These are phyloP conservation scores for Gracilaria gracilis DNA, from an alignment of 23 red algal species.

Conservation along the genomic window DNA sequence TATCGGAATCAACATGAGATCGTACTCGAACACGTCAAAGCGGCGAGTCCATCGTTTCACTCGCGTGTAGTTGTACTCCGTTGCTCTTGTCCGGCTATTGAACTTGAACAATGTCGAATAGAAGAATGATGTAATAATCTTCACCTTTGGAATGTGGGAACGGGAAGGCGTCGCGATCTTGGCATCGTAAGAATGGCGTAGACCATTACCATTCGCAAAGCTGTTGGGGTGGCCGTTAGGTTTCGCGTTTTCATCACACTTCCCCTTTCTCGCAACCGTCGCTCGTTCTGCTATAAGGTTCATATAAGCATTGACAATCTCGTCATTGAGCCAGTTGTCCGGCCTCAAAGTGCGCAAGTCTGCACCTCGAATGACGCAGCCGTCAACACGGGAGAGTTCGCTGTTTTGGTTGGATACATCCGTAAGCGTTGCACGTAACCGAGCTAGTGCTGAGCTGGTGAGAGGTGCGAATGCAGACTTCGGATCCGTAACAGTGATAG, in stretches of 20 bases:
- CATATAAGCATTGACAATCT: conserved; percentile 93
- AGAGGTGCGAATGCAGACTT: conserved; percentile 59
- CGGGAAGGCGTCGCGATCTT: background rate
- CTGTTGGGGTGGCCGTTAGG: conserved; percentile 26
- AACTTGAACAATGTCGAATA: conserved; percentile 79
- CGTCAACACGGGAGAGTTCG: conserved; percentile 52
- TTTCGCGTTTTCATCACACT: conserved; percentile 10
- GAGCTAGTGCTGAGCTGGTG: conserved; percentile 27
- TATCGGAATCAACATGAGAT: conserved; percentile 90
- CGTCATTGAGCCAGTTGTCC: conserved; percentile 93
- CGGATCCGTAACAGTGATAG: conserved; percentile 47
- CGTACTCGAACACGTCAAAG: conserved; percentile 80
- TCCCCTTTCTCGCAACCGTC: conserved; percentile 8
- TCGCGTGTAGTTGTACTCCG: conserved; percentile 80
- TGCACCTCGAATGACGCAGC: conserved; percentile 54
- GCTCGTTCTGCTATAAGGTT: conserved; percentile 68
- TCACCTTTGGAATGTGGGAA: conserved; percentile 18
- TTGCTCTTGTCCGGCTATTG: conserved; percentile 28
- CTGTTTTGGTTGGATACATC: background rate
- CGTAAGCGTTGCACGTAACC: conserved; percentile 27
- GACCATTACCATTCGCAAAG: conserved; percentile 10
- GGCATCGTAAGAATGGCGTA: background rate
- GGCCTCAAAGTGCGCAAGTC: conserved; percentile 80
- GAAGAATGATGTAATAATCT: conserved; percentile 88
- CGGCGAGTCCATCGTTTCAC: conserved; percentile 93